Conservation (phyloP, 306 rosid genomes). For the Begonia fuchsioides region DNA sequence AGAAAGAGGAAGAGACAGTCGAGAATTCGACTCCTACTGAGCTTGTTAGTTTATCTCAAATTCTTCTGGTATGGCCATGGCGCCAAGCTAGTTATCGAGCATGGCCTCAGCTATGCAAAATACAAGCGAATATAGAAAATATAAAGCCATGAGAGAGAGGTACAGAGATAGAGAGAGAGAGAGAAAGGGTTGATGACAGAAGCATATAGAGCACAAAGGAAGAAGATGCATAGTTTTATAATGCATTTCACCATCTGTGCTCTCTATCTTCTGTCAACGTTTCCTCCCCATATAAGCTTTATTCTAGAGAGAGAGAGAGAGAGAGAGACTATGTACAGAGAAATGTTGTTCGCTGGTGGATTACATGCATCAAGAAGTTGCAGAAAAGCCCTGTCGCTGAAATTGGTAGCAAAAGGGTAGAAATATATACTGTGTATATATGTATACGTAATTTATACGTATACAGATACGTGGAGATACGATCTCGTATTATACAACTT, state of each 20-base stretch:
- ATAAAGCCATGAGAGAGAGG: background rate
- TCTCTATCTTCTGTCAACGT: slow-evolving; percentile 99
- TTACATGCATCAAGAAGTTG: no score
- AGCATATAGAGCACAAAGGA: slow-evolving; percentile 60
- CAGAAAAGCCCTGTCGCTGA: background rate
- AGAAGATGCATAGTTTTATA: slow-evolving; percentile 17
- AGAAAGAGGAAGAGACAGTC: no score
- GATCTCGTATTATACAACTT: background rate
- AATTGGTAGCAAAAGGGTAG: slow-evolving; percentile 1
- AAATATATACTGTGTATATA: background rate
- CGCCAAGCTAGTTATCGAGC: no score
- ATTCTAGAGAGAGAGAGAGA: background rate
- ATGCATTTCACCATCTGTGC: slow-evolving; percentile 72
- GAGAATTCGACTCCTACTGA: no score
- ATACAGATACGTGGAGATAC: background rate
- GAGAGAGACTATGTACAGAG: background rate
- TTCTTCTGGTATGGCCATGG: no score
- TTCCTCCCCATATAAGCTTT: background rate
- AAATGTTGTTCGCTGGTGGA: no score
- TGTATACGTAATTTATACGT: background rate
- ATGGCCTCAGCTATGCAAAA: background rate
- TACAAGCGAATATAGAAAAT: background rate
- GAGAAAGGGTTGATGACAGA: slow-evolving; percentile 34
- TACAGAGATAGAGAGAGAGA: slow-evolving; percentile 1
- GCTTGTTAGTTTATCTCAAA: no score